Base-by-base conservation (phyloP, 306 rosid genomes). In the Citrullus amarus region DNA sequence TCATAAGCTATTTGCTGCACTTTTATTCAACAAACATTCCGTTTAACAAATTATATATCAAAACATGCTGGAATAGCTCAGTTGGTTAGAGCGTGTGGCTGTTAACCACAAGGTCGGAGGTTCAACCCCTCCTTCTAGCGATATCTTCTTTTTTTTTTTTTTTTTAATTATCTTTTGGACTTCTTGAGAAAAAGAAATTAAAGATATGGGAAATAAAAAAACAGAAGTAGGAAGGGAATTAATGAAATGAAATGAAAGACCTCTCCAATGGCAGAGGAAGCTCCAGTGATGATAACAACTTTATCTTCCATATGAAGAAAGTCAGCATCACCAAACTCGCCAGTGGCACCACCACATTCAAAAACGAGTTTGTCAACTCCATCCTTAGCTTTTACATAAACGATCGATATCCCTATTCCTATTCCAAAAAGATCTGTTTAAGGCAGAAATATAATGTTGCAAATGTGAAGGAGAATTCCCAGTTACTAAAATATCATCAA, bases 221-320 rank as follows among this genome's bases (percentile, higher is more conserved):
- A 13, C 12, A 48, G 9, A 41, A 41, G 44, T 6, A 41, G 2
- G 5, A 6, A 41, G 7, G 5, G 39, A 41, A 22, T 22, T 22
- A 22, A 22, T 22, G 22, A 22, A 80, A 25, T 25, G 0, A 25
- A 25, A 25, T 76, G 80, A 87, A 8, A 5, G 5, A 44, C 98
- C 93, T 91, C 98, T 80, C 98, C 98, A 16, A 91, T 91, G 77
- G 81, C 91, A n/a, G 98, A 93, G 75, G 98, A 93, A 77, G 98
- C 98, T 28, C 98, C 98, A 6, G 98, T 93, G 84, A 93, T 91
- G 6, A 93, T 89, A 44, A 93, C 96, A 0, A 90, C 97, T 82
- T 91, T 93, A 71, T 83, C 81, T 55, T 85, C 90, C 93, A 93
- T 87, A 55, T 76, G 38, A 96, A 83, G 63, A 87, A 91, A 15